Evolutionary conservation across 2,329 filamentous ascomycete genomes (phyloP).

Genomic region (Diaporthe sp.): DNA sequence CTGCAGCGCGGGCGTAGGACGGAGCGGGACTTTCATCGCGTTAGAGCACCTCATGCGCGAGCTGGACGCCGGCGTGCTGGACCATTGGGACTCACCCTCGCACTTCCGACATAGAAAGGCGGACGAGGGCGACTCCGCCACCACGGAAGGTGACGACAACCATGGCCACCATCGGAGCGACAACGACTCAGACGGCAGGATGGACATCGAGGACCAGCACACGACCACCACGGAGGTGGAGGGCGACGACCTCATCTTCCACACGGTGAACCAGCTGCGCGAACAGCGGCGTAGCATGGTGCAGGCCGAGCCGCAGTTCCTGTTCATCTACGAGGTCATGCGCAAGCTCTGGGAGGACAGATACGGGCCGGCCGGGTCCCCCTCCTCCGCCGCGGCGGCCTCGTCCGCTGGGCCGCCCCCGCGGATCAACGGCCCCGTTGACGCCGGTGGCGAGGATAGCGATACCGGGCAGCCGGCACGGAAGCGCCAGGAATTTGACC

Average conservation of each 20-base stretch:
- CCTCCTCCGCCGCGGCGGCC: not conserved
- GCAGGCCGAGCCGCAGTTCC: constrained; percentile 86
- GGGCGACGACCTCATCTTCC: constrained; percentile 77
- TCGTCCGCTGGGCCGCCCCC: not conserved
- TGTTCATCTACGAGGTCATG: constrained; percentile 91
- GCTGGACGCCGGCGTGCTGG: constrained; percentile 80
- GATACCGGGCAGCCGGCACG: constrained; percentile 60
- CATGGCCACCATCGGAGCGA: constrained; percentile 47
- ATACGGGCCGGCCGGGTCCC: constrained; percentile 57
- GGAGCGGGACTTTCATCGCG: constrained; percentile 95
- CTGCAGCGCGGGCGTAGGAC: constrained; percentile 92
- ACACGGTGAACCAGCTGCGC: constrained; percentile 84
- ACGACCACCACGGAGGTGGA: constrained; percentile 46
- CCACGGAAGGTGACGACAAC: constrained; percentile 43
- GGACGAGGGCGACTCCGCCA: constrained; percentile 39
- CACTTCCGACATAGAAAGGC: constrained; percentile 14
- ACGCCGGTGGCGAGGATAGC: constrained; percentile 48
- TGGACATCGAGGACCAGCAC: constrained; percentile 30
- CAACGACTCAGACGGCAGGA: constrained; percentile 42
- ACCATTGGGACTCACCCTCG: constrained; percentile 55
- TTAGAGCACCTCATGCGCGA: constrained; percentile 93
- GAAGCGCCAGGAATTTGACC: constrained; percentile 68
- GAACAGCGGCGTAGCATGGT: constrained; percentile 97
- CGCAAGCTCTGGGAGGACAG: constrained; percentile 80
- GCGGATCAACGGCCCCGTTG: not conserved